Evolutionary conservation across 2,329 filamentous ascomycete genomes (phyloP), one percentile per base, ranked within the genome.

Genomic region (Metarhizium robertsii): DNA sequence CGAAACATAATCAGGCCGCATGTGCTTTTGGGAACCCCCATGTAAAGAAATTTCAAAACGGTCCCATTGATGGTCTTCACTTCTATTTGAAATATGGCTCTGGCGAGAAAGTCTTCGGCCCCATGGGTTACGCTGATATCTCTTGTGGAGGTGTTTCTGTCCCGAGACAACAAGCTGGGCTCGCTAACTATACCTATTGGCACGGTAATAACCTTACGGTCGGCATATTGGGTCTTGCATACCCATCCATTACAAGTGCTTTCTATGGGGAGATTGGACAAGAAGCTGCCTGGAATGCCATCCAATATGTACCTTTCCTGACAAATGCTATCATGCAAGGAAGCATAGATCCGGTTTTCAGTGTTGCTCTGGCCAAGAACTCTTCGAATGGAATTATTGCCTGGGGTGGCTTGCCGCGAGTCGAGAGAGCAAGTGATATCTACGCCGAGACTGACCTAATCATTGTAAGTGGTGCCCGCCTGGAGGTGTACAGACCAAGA

Each of bases 101-200:
- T n/a, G 75, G 76, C 4, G 76, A 80, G 64, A 64, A 68, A 40
- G 67, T 79, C 4, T 69, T 70, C 7, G 78, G 78, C 0, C 73
- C 73, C 7, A 75, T 79, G 68, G 75, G 76, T 11, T 68, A 65
- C 56, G 71, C 73, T 49, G 74, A 79, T 58, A 66, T 80, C 45
- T 67, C 70, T 0, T 69, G 79, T 16, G 77, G 72, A 3, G 75
- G 74, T 8, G 61, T 80, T 34, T 67, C 64, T 0, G 76, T 79
- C 40, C 61, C 64, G 18, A 66, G 67, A 36, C 77, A 79, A 63
- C 72, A 77, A 61, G 70, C 79, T 48, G 76, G 72, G 13, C 67
- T 81, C 20, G 78, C 75, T 48, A 78, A 74, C 61, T 67, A 66
- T 55, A 78, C 77, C 2, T 73, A 72, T 62, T 80, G 78, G 78